A percentile compares a stretch with the other conserved stretches of the same genome.
Evolutionary conservation across 345 rosid species (phyloP).

Genomic region (Brassica incana): DNA sequence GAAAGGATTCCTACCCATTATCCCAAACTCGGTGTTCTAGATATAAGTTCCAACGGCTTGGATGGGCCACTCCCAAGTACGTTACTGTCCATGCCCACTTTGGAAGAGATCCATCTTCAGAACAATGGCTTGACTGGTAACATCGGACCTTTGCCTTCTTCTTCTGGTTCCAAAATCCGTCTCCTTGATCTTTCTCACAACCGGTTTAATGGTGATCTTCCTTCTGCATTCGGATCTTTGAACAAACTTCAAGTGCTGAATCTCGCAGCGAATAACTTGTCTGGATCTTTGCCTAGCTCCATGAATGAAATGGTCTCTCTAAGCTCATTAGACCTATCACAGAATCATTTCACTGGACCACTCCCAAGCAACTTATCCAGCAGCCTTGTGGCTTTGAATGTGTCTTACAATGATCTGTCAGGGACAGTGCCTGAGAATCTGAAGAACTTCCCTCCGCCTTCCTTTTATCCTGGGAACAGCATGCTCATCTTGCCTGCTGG

Average conservation of each 20-base stretch:
- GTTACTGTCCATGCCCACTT: slow-evolving; percentile 61
- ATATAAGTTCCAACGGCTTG: slow-evolving; percentile 70
- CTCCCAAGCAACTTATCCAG: slow-evolving; percentile 69
- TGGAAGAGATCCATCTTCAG: slow-evolving; percentile 75
- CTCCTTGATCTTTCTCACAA: slow-evolving; percentile 87
- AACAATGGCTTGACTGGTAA: slow-evolving; percentile 66
- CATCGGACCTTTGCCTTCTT: slow-evolving; percentile 50
- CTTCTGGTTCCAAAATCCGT: slow-evolving; percentile 55
- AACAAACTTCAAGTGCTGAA: slow-evolving; percentile 66
- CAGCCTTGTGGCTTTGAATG: slow-evolving; percentile 67
- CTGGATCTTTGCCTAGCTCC: slow-evolving; percentile 87
- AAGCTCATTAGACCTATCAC: slow-evolving; percentile 67
- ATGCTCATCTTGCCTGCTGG: slow-evolving; percentile 56
- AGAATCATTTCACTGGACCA: slow-evolving; percentile 77
- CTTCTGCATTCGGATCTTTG: slow-evolving; percentile 63
- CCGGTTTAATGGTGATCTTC: slow-evolving; percentile 64
- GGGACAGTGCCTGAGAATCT: slow-evolving; percentile 87
- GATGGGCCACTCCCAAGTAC: slow-evolving; percentile 64
- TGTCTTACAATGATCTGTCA: slow-evolving; percentile 79
- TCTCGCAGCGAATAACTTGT: slow-evolving; percentile 77
- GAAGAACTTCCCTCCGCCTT: slow-evolving; percentile 70
- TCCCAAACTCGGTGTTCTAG: slow-evolving; percentile 84
- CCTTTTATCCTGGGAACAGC: slow-evolving; percentile 81
- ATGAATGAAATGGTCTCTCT: slow-evolving; percentile 64
- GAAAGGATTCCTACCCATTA: slow-evolving; percentile 56